phyloP scores from a whole-genome alignment of 257 asterid genomes.

The Solanum clarkiae region DNA sequence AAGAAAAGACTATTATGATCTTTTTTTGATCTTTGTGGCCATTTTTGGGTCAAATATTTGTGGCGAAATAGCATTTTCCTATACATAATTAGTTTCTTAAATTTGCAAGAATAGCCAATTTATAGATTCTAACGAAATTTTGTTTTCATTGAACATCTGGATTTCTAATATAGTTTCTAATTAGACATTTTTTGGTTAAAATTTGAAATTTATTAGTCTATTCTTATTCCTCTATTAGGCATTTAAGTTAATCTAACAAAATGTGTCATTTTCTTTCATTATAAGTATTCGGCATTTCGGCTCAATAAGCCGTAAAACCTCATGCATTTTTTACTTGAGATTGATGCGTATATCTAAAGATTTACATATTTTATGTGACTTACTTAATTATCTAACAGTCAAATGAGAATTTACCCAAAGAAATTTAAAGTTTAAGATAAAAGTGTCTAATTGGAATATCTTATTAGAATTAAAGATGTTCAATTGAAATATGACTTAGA shows the following conservation, averaged over 20 bases:
- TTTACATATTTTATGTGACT: not conserved
- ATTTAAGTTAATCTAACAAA: not conserved
- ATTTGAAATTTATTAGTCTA: not conserved
- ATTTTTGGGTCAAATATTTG: too few species aligned
- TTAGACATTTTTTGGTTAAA: not conserved
- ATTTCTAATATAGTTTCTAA: not conserved
- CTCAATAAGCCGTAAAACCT: not conserved
- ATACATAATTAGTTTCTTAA: not conserved
- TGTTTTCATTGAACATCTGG: not conserved
- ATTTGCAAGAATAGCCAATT: not conserved
- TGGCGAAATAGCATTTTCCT: too few species aligned
- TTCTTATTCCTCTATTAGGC: not conserved
- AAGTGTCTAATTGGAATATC: not conserved
- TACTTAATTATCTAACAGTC: not conserved
- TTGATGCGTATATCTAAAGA: not conserved
- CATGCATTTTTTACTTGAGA: not conserved
- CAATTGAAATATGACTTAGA: not conserved
- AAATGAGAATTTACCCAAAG: not conserved
- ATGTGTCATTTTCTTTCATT: not conserved
- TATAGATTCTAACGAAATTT: not conserved
- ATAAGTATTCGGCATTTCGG: not conserved
- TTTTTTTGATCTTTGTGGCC: too few species aligned
- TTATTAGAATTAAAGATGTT: not conserved
- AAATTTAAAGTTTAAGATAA: not conserved
- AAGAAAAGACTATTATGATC: too few species aligned